Conservation (phyloP, 73 alveolate genomes). For the Breviolum minutum region DNA sequence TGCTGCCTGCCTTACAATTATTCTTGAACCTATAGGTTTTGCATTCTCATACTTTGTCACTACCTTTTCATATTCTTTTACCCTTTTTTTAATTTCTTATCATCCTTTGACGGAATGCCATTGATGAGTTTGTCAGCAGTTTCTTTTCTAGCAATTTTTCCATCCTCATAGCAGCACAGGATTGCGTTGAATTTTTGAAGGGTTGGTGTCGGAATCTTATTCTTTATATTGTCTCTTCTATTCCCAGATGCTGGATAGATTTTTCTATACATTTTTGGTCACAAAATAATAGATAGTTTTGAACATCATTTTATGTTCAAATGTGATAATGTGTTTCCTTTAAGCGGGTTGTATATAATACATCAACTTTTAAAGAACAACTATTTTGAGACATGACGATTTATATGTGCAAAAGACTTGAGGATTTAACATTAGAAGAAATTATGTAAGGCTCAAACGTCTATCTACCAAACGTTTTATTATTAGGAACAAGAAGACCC, state of each 20-base stretch:
- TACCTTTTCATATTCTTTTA: slow-evolving; percentile 9
- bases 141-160: no score
- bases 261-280: slow-evolving; percentile 13
- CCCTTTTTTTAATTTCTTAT: background rate
- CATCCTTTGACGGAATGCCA: background rate
- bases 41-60: no score
- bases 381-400: background rate
- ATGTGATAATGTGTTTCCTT: no score
- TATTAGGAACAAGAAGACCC: background rate
- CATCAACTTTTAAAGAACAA: background rate
- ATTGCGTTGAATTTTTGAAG: background rate
- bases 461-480: background rate
- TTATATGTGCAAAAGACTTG: background rate
- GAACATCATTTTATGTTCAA: no score
- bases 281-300: background rate
- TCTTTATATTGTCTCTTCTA: background rate
- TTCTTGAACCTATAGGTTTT: background rate
- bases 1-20: background rate
- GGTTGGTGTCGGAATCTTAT: background rate
- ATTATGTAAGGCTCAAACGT: background rate
- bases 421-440: background rate
- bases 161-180: no score
- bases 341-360: background rate
- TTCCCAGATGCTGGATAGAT: background rate
- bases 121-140: no score